phyloP scores from a whole-genome alignment of 148 eudicot species.

The Diospyros lotus region DNA sequence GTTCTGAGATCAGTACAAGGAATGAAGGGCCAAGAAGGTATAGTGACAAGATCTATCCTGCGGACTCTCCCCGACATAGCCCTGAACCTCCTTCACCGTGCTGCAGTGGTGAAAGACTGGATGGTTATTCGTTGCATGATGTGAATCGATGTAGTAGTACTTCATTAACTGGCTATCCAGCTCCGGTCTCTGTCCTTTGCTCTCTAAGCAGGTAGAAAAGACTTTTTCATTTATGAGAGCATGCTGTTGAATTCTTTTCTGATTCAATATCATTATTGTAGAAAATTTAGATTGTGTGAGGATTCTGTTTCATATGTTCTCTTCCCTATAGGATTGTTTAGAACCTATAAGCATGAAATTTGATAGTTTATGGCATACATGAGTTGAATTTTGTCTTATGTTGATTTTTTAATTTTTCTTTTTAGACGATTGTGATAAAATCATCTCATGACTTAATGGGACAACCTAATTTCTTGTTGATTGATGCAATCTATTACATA shows the following conservation, averaged over 20 bases:
- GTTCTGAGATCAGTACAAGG: slow-evolving; percentile 29
- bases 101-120: slow-evolving; percentile 40
- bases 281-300: not conserved
- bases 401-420: not conserved
- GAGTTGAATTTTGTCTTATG: not conserved
- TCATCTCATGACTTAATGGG: not conserved
- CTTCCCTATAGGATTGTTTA: not conserved
- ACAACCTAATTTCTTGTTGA: not conserved
- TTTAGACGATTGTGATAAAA: not conserved
- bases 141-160: slow-evolving; percentile 25
- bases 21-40: slow-evolving; percentile 36
- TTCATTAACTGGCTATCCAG: slow-evolving; percentile 29
- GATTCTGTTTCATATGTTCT: not conserved
- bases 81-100: slow-evolving; percentile 61
- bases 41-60: slow-evolving; percentile 67
- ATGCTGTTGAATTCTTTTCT: not conserved
- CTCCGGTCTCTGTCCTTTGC: slow-evolving; percentile 38
- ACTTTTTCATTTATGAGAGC: not conserved
- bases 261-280: not conserved
- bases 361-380: not conserved
- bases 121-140: slow-evolving; percentile 28
- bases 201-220: slow-evolving; percentile 53
- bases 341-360: not conserved
- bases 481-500: not conserved
- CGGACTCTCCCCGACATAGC: slow-evolving; percentile 68